Base-by-base conservation (phyloP, 208 protist species). In the Crithidia fasciculata region DNA sequence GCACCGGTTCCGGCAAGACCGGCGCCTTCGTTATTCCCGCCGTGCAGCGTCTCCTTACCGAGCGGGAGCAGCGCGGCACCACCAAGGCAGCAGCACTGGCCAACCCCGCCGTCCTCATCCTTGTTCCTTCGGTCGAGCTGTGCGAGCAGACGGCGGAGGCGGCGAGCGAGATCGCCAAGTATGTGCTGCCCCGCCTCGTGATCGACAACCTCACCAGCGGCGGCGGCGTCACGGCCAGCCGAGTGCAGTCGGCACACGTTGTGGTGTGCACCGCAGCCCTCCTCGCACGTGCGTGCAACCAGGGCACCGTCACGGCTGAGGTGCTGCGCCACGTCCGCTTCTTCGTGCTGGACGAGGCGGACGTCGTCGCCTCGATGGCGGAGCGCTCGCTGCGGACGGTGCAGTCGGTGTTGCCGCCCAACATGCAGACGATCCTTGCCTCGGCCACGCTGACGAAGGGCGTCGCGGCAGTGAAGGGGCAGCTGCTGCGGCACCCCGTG, bases 341-440 rank as follows among this genome's bases (percentile, higher is more conserved):
- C 64, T 78, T 97, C 68, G 96, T 98, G n/a, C 83, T 99, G 55
- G 98, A 99, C 76, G 98, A 99, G 81, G 98, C 96, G 5, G 98
- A 99, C 83, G 89, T 99, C 63, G 76, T 99, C 37, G 84, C 99
- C 41, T 98, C 95, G 12, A 96, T 98, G 75, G 95, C 98, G 58
- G 92, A 99, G 75, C 77, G 88, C 18, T 97, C 98, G 19, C 79
- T 99, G 36, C 83, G 88, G 16, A 75, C 79, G 0, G 88, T 99
- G 54, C 89, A 97, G 67, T 83, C 86, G 0, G 63, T 91, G 47
- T 62, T 99, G n/a, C 97, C 97, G 8, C 59, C 81, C 0, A 78
- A 61, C 56, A 84, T 94, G 74, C 98, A 99, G 81, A 88, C 92
- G 15, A 91, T 98, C 56, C 83, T 99, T 18, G 95, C 97, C 68